Percentiles rank a stretch among this genome's conserved stretches.
Evolutionary conservation across 495 filamentous ascomycete species (phyloP).

Genomic region (Hypoxylon lienhwacheense): DNA sequence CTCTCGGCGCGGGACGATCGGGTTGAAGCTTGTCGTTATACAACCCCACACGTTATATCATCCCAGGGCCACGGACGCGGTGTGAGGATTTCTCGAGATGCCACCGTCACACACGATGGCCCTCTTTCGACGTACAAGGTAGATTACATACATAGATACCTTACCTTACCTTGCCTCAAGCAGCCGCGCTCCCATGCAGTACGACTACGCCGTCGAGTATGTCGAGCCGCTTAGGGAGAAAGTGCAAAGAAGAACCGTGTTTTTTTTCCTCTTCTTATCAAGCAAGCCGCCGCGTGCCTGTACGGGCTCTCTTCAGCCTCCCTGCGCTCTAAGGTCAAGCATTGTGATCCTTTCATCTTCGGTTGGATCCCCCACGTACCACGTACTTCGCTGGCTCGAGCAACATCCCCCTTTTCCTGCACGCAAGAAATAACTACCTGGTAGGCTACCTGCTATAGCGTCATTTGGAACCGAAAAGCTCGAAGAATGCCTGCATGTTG

Average conservation of each 20-base stretch:
- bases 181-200: conserved; percentile 10
- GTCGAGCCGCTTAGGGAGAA: not conserved
- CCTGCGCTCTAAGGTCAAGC: conserved; percentile 2
- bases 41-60: conserved; percentile 29
- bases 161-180: too few species aligned
- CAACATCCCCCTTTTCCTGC: not conserved
- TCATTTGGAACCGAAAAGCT: conserved; percentile 11
- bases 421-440: not conserved
- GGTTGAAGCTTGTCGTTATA: conserved; percentile 13
- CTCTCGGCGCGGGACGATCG: conserved; percentile 14
- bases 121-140: too few species aligned
- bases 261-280: too few species aligned
- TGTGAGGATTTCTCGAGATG: conserved; percentile 13
- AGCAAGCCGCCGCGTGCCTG: too few species aligned
- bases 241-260: too few species aligned
- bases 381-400: conserved; percentile 20
- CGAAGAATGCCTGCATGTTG: too few species aligned
- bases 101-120: not conserved
- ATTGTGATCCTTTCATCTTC: conserved; percentile 25
- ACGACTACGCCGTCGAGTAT: conserved; percentile 6
- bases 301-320: conserved; percentile 6
- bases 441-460: conserved; percentile 18
- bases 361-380: conserved; percentile 7
- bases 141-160: too few species aligned
- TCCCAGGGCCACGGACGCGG: conserved; percentile 34